A percentile compares a stretch with the other conserved stretches of the same genome.
Evolutionary conservation across 1,284 basidiomycete species (phyloP).

Genomic region (Leucoagaricus sp.): DNA sequence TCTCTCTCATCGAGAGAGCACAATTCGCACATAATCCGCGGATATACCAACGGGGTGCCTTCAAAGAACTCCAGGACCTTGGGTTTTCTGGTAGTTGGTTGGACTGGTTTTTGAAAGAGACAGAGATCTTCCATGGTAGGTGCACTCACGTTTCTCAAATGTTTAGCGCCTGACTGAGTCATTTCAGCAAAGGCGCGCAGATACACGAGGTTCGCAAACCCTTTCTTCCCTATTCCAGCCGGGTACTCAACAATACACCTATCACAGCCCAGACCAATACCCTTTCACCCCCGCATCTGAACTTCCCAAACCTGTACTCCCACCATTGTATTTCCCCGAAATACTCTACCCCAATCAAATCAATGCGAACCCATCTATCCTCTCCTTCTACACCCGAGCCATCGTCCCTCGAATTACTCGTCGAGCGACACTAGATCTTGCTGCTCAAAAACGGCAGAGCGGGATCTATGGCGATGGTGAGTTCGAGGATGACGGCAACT

Average conservation of each 20-base stretch:
- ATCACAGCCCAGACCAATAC: constrained; percentile 90
- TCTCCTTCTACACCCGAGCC: constrained; percentile 82
- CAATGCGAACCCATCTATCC: constrained; percentile 88
- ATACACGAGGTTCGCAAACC: constrained; percentile 74
- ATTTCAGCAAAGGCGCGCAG: constrained; percentile 85
- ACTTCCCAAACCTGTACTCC: constrained; percentile 85
- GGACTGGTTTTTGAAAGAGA: constrained; percentile 97
- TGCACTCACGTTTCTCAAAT: constrained; percentile 16
- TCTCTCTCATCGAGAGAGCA: constrained; percentile 93
- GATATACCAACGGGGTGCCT: constrained; percentile 84
- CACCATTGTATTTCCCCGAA: constrained; percentile 73
- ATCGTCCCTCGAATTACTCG: constrained; percentile 86
- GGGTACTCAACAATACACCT: constrained; percentile 12
- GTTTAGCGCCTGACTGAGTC: constrained; percentile 11
- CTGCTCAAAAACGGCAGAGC: constrained; percentile 60
- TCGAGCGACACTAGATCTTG: constrained; percentile 61
- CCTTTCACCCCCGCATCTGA: constrained; percentile 76
- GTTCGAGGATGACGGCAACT: constrained; percentile 93
- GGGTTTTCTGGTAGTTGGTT: constrained; percentile 89
- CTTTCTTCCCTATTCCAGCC: constrained; percentile 7
- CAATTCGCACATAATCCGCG: constrained; percentile 95
- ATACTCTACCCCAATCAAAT: constrained; percentile 83
- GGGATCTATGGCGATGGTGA: constrained; percentile 69
- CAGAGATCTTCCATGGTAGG: constrained; percentile 91
- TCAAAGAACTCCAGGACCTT: constrained; percentile 72